Conservation (phyloP, 805 yeast genomes). For the Torulaspora delbrueckii region DNA sequence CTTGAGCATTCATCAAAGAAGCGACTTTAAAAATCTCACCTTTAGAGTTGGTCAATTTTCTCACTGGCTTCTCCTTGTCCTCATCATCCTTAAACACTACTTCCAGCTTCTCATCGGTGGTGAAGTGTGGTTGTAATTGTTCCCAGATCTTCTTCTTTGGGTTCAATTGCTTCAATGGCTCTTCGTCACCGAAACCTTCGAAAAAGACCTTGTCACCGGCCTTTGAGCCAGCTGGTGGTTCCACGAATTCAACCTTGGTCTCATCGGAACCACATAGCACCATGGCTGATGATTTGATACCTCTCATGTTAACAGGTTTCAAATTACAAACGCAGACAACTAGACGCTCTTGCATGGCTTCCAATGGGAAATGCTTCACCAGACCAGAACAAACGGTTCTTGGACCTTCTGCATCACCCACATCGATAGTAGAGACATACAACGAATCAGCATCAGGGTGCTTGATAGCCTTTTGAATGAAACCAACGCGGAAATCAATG, state of each 20-base stretch:
- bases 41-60: constrained; percentile 67
- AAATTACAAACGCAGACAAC: constrained; percentile 91
- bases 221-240: constrained; percentile 88
- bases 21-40: constrained; percentile 76
- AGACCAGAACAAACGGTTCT: constrained; percentile 98
- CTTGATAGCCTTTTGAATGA: constrained; percentile 90
- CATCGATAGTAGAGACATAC: constrained; percentile 92
- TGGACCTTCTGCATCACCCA: constrained; percentile 96
- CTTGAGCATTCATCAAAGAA: constrained; percentile 70
- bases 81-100: constrained; percentile 69
- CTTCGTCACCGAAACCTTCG: constrained; percentile 75
- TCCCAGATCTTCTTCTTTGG: constrained; percentile 99
- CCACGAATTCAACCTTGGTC: constrained; percentile 77
- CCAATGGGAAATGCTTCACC: constrained; percentile 81
- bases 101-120: constrained; percentile 69
- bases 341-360: constrained; percentile 91
- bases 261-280: constrained; percentile 88
- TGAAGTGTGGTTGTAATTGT: constrained; percentile 83
- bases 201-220: constrained; percentile 97
- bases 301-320: constrained; percentile 98
- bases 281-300: constrained; percentile 93
- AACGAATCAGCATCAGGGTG: constrained; percentile 98
- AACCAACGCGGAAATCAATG: constrained; percentile 93
- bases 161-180: constrained; percentile 86
- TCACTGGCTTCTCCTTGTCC: constrained; percentile 62